phyloP scores from a whole-genome alignment of 768 basidiomycete species.

The Hebeloma cylindrosporum region DNA sequence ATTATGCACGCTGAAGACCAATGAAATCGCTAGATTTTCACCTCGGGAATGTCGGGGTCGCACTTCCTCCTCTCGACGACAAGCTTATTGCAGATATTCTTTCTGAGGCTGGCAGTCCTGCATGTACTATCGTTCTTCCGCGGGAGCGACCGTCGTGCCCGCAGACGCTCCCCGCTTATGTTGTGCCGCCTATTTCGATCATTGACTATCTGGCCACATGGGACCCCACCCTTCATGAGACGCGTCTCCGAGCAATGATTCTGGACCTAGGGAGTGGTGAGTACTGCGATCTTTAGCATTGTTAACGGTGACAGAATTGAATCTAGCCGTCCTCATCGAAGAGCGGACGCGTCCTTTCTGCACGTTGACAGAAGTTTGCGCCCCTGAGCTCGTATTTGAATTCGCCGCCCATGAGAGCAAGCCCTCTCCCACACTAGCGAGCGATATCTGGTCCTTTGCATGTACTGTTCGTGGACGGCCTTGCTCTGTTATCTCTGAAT shows the following conservation, averaged over 20 bases:
- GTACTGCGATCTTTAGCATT: neutral
- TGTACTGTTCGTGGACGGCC: conserved; percentile 3
- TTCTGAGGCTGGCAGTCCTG: conserved; percentile 6
- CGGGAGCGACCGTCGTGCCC: neutral
- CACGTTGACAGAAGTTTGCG: conserved; percentile 13
- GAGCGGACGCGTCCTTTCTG: conserved; percentile 5
- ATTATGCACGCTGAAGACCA: neutral
- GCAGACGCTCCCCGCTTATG: conserved; percentile 6
- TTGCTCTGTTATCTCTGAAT: neutral
- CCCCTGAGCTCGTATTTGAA: conserved; percentile 15
- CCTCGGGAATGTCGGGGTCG: conserved; percentile 13
- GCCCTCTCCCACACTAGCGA: conserved; percentile 8
- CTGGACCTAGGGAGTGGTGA: conserved; percentile 15
- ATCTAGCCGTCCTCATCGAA: conserved; percentile 8
- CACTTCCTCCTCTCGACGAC: conserved; percentile 7
- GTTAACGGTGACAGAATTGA: neutral
- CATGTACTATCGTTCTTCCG: conserved; percentile 12
- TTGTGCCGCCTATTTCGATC: conserved; percentile 10
- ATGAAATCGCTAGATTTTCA: conserved; percentile 12
- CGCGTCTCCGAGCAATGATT: conserved; percentile 7
- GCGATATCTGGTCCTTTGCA: conserved; percentile 18
- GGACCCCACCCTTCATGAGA: neutral
- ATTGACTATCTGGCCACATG: conserved; percentile 7
- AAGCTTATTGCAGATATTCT: conserved; percentile 7
- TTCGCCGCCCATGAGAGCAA: neutral